Conservation (phyloP, 148 eudicot genomes). For the Gaultheria prostrata region DNA sequence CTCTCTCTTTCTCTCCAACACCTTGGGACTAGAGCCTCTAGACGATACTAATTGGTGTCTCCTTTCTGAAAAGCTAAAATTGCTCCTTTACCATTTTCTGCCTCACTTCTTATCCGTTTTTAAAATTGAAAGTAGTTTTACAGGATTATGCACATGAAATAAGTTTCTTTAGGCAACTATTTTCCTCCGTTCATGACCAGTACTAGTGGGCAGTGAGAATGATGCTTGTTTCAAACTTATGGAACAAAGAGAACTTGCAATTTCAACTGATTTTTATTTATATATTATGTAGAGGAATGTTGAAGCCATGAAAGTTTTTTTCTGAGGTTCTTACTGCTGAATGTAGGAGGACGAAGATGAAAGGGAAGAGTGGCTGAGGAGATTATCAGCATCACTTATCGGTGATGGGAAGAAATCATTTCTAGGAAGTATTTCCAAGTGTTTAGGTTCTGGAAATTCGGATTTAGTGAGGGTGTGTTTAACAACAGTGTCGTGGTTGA, state of each 20-base stretch:
- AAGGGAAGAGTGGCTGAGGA: slow-evolving; percentile 42
- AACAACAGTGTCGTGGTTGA: slow-evolving; percentile 48
- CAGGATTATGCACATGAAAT: not conserved
- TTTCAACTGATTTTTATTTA: not conserved
- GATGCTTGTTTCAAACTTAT: not conserved
- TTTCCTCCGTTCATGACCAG: not conserved
- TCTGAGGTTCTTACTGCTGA: slow-evolving; percentile 19
- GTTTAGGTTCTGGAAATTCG: slow-evolving; percentile 35
- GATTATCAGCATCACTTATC: slow-evolving; percentile 41
- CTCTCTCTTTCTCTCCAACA: not conserved
- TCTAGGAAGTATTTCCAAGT: slow-evolving; percentile 36
- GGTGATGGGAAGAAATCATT: slow-evolving; percentile 42
- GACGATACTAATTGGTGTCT: not conserved
- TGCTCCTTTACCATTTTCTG: not conserved
- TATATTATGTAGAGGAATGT: not conserved
- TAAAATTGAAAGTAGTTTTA: not conserved
- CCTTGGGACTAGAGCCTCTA: not conserved
- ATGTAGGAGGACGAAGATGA: slow-evolving; percentile 42
- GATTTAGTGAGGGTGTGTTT: slow-evolving; percentile 42
- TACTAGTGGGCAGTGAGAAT: not conserved
- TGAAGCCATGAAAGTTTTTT: slow-evolving; percentile 4
- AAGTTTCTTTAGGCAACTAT: not conserved
- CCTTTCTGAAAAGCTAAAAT: not conserved
- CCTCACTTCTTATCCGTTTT: not conserved
- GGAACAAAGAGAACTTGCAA: not conserved